Evolutionary conservation across 164 flowering plant genomes (phyloP), one percentile per base, ranked within the genome.

Genomic region (Piper longum): DNA sequence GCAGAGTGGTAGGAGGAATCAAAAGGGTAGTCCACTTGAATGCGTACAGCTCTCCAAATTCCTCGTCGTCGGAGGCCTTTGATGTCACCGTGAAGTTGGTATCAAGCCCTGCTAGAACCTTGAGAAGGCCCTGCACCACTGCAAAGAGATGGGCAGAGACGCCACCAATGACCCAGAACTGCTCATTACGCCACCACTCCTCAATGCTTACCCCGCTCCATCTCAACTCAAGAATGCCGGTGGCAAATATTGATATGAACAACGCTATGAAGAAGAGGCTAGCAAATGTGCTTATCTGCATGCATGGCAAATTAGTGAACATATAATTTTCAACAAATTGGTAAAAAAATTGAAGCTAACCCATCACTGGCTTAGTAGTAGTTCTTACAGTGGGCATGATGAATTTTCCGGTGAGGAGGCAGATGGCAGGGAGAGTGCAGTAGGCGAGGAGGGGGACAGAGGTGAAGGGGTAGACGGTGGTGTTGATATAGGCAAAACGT

Each of bases 101-200:
- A 63, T 87, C 95, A 4, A 87, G 84, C 56, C 95, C 91, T 8
- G 84, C 89, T 67, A 90, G 68, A 19, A 87, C 65, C 73, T 84
- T 87, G 62, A 84, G 81, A 19, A 90, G 86, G 18, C 95, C 95
- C 66, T 89, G 93, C 7, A 87, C 69, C 7, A 85, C 91, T 0
- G 93, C 96, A 64, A 86, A 89, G 41, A 86, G 81, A 59, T 88
- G 88, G 4, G 92, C 90, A 43, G 89, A 85, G 18, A 88, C 80
- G 26, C 96, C 90, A 60, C 96, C 96, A 48, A 89, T 89, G 69
- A 89, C 96, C 96, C 93, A 86, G 59, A 86, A 86, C 54, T 89
- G 96, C 79, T 88, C 96, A 54, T 88, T 88, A 62, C 96, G 79
- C 96, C 91, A 89, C 90, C 91, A 89, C 70, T 89, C 95, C 62